Percentiles rank a stretch among this genome's conserved stretches.
Evolutionary conservation across 2,329 filamentous ascomycete genomes (phyloP).

Genomic region (Monilinia fructigena): DNA sequence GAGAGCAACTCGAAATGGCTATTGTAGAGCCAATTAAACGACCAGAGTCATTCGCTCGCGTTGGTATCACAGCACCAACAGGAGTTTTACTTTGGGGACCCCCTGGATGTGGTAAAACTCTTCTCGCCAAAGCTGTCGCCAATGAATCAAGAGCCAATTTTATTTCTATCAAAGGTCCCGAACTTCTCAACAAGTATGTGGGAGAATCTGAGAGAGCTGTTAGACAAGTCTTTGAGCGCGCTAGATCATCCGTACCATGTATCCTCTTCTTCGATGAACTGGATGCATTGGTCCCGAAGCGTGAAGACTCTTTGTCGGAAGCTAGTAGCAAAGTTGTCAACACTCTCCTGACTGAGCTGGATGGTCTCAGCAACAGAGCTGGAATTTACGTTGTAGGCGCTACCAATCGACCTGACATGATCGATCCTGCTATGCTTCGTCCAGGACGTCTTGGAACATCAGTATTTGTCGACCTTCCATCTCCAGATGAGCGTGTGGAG

Average conservation of each 20-base stretch:
- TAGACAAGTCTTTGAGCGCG: conserved; percentile 85
- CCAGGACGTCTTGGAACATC: conserved; percentile 84
- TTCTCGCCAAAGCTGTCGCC: conserved; percentile 93
- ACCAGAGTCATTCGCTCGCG: conserved; percentile 71
- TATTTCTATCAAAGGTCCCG: conserved; percentile 95
- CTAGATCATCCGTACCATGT: conserved; percentile 81
- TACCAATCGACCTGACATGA: conserved; percentile 94
- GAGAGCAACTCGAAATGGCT: conserved; percentile 76
- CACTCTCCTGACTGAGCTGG: conserved; percentile 88
- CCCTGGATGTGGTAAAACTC: conserved; percentile 93
- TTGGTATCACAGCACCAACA: conserved; percentile 77
- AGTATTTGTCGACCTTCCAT: conserved; percentile 87
- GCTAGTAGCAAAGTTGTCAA: conserved; percentile 89
- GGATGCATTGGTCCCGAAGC: conserved; percentile 83
- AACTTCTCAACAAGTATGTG: conserved; percentile 96
- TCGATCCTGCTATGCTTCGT: conserved; percentile 90
- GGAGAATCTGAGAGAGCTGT: conserved; percentile 94
- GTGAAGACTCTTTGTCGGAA: conserved; percentile 76
- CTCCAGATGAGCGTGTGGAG: conserved; percentile 74
- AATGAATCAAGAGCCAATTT: conserved; percentile 97
- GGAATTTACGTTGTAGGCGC: conserved; percentile 95
- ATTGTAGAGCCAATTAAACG: conserved; percentile 88
- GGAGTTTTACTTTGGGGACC: conserved; percentile 96
- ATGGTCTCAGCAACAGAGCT: conserved; percentile 74
- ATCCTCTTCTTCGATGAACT: conserved; percentile 98